Percentiles rank a stretch among this genome's conserved stretches.
These are phyloP conservation scores for Eimeria necatrix DNA, from an alignment of 169 alveolate genomes.

Conservation along the genomic window DNA sequence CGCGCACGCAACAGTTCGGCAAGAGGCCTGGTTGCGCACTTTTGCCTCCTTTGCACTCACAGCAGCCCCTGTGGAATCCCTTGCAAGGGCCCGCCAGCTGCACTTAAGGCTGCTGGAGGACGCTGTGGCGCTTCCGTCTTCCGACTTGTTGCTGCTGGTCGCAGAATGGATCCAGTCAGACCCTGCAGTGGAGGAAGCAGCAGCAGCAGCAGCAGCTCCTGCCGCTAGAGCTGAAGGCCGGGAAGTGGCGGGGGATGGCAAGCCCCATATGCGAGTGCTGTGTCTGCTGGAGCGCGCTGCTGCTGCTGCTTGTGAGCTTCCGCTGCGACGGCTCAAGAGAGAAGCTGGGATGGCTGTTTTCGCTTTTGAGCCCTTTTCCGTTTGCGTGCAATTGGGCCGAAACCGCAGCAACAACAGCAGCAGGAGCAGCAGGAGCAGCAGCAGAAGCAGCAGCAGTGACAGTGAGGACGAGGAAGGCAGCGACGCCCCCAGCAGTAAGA, in stretches of 20 bases:
- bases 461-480: background rate
- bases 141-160: constrained; percentile 34
- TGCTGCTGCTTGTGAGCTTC: constrained; percentile 11
- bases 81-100: background rate
- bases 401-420: constrained; percentile 19
- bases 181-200: background rate
- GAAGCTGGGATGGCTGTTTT: background rate
- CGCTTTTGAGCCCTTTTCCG: constrained; percentile 46
- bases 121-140: constrained; percentile 18
- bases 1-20: background rate
- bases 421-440: background rate
- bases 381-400: constrained; percentile 3
- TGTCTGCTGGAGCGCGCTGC: constrained; percentile 47
- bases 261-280: constrained; percentile 1
- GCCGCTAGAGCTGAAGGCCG: background rate
- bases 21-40: constrained; percentile 22
- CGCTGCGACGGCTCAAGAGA: constrained; percentile 13
- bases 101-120: constrained; percentile 6
- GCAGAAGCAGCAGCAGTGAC: background rate
- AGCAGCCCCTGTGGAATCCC: constrained; percentile 4
- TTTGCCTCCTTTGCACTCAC: constrained; percentile 28
- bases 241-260: background rate
- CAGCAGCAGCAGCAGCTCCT: background rate
- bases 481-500: background rate
- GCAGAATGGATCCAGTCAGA: constrained; percentile 14